Base-by-base conservation (phyloP, 1,284 basidiomycete genomes). In the Rhizoctonia solani region DNA sequence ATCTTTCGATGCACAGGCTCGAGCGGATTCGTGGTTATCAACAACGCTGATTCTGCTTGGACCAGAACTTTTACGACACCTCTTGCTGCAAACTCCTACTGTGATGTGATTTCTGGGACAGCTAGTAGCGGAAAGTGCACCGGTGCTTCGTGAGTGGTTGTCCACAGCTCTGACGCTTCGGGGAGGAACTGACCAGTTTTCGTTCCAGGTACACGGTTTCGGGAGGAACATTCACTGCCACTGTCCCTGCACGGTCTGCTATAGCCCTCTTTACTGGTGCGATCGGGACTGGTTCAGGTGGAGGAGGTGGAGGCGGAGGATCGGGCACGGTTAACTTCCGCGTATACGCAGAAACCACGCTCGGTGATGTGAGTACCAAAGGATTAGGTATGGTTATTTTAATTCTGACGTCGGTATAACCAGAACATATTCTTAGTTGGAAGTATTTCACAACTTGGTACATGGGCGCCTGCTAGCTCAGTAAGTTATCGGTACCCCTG, bases 21-120 rank as follows among this genome's bases (percentile, higher is more conserved):
- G 0, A 72, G 77, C 30, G 87, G 86, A 0, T 88, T 83, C 71
- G 81, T 87, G 0, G 86, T 82, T 0, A 88, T 88, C 72, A 88
- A 89, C 74, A 87, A 87, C 69, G 81, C 74, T 1, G 83, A 85
- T 69, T 78, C 79, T 1, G 70, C 76, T 0, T 89, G 87, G 87
- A 80, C 72, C 2, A 58, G 79, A 0, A 83, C 81, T 0, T 87
- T 88, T 72, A 74, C 75, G 34, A 88, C 86, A 0, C 81, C 82
- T 0, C 75, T 89, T 4, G 79, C 86, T 1, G 80, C 76, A 29
- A 86, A 85, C 0, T 76, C 76, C 0, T 89, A 88, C 72, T 89
- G 87, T 74, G 84, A 89, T 74, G 84, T 88, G 34, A 78, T 87
- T 44, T 80, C 79, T 56, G 86, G 85, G 2, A 73, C 71, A 30